Evolutionary conservation across 2,329 filamentous ascomycete species (phyloP).

Genomic region (Trichocomaceae sp.): DNA sequence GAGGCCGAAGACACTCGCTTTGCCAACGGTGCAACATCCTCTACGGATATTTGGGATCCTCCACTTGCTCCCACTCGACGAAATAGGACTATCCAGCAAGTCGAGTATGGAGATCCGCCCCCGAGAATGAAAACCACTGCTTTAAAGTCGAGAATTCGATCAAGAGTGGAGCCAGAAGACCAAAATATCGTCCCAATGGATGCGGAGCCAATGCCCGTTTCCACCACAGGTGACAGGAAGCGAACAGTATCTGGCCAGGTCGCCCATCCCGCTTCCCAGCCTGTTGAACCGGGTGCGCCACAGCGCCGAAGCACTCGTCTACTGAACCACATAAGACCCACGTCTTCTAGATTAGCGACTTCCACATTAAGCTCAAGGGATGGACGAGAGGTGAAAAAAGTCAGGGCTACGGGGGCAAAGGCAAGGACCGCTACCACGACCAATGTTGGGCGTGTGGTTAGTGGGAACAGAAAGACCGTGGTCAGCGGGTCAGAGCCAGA

Average conservation of each 20-base stretch:
- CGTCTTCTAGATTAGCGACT: constrained; percentile 56
- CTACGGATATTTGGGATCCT: constrained; percentile 32
- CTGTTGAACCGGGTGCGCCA: constrained; percentile 57
- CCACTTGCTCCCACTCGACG: constrained; percentile 42
- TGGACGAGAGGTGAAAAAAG: constrained; percentile 73
- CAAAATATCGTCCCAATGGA: constrained; percentile 27
- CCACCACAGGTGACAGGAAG: constrained; percentile 61
- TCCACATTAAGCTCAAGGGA: constrained; percentile 54
- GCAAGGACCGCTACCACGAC: constrained; percentile 59
- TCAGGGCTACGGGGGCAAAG: constrained; percentile 66
- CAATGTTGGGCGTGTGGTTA: constrained; percentile 78
- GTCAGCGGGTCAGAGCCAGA: constrained; percentile 58
- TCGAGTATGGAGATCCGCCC: constrained; percentile 50
- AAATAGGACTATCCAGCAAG: constrained; percentile 48
- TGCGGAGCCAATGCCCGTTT: constrained; percentile 25
- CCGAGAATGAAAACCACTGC: constrained; percentile 57
- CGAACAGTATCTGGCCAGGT: constrained; percentile 83
- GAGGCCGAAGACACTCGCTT: constrained; percentile 36
- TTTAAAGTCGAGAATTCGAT: constrained; percentile 37
- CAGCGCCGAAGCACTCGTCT: constrained; percentile 67
- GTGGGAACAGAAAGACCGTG: constrained; percentile 73
- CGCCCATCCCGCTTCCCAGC: constrained; percentile 47
- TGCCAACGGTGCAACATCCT: constrained; percentile 22
- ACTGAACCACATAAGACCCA: constrained; percentile 63
- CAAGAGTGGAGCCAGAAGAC: constrained; percentile 36